Base-by-base conservation (phyloP, 805 yeast species). In the Allodekkera sacchari region DNA sequence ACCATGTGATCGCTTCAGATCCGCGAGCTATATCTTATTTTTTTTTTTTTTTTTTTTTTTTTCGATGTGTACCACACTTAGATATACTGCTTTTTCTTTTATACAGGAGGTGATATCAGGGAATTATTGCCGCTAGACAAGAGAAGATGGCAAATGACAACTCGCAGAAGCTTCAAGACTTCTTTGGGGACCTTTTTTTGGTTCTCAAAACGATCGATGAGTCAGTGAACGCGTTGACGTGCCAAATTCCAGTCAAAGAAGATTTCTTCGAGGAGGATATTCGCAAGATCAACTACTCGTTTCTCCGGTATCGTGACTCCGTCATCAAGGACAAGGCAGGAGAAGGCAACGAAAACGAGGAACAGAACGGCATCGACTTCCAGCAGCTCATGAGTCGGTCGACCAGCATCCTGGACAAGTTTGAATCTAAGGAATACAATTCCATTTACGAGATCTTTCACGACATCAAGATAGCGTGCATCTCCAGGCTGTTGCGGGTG, bases 401-500 rank as follows among this genome's bases (percentile, higher is more conserved):
- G 4, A 65, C 70, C 0, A 63, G 73, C 1, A 60, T 79, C n/a
- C 18, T 44, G 1, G 52, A 59, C 4, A 71, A 69, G 41, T 59
- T 63, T 39, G 52, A 52, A 1, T 40, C 50, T 1, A 47, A 49
- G 2, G 47, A 55, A 12, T 79, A 79, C 45, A 47, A 50, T 7
- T 57, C 68, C 1, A 60, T 79, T 6, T 80, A 77, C 44, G 59
- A 59, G 26, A 46, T 82, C 9, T 81, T 63, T 44, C 89, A 82
- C 46, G 94, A 83, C 50, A 48, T 83, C 27, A 77, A 68, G 37
- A 54, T 77, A 12, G 71, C 77, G 0, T 59, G 76, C 22, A 63
- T 71, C 9, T 45, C 63, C n/a, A 53, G 62, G 22, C 62, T 80
- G 17, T 57, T 64, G 26, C 57, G 64, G 24, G 59, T 65, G 35